A percentile compares a stretch with the other conserved stretches of the same genome.
phyloP scores from a whole-genome alignment of 768 basidiomycete species.

The Hygrocybe coccinea region DNA sequence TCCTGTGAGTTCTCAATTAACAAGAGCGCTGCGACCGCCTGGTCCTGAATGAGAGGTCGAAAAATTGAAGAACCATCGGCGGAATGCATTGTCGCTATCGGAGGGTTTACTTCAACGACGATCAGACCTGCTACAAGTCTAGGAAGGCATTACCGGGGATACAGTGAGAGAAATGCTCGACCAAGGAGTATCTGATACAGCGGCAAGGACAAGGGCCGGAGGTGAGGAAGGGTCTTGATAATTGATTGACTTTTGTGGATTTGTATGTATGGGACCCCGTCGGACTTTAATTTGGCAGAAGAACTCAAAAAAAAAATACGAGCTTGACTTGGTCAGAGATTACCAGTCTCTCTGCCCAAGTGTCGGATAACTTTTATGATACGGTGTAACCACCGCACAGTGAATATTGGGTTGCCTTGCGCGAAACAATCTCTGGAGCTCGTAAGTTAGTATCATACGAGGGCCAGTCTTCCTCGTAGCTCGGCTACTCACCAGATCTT shows the following conservation, averaged over 20 bases:
- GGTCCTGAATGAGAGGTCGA: slow-evolving; percentile 23
- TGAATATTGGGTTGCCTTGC: too few relatives aligned
- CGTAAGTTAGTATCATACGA: too few relatives aligned
- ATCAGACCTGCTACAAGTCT: not conserved
- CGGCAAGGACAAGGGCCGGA: not conserved
- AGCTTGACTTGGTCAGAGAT: not conserved
- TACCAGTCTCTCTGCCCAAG: too few relatives aligned
- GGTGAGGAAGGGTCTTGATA: not conserved
- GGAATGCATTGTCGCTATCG: not conserved
- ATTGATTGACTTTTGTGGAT: not conserved
- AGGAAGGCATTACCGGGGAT: not conserved
- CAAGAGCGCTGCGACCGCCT: slow-evolving; percentile 40
- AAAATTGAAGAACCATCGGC: slow-evolving; percentile 11
- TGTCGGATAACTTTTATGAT: too few relatives aligned
- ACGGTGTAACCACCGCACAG: too few relatives aligned
- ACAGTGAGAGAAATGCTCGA: not conserved
- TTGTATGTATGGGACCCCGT: not conserved
- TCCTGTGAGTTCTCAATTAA: slow-evolving; percentile 53
- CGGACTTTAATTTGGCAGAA: not conserved
- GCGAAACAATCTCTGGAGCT: too few relatives aligned
- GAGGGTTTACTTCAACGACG: not conserved
- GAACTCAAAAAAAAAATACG: not conserved
- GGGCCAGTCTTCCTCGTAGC: too few relatives aligned
- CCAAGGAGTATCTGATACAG: not conserved
- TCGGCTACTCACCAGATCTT: too few relatives aligned